Evolutionary conservation across 2,329 filamentous ascomycete genomes (phyloP), one percentile per base, ranked within the genome.

Genomic region (Xylariales sp.): DNA sequence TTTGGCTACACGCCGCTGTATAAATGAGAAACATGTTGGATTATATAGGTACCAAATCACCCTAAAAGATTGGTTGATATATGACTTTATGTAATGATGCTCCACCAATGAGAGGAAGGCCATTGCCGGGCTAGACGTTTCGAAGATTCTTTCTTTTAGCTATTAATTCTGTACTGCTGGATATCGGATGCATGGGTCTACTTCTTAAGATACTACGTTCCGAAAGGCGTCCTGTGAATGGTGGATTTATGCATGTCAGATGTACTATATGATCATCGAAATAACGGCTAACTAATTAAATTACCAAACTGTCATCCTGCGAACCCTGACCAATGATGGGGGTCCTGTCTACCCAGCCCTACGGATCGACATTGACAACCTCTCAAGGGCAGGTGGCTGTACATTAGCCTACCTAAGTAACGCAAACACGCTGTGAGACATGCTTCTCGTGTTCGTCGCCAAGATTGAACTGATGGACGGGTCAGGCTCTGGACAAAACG

Each of bases 371-470:
- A 52, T 57, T 16, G 12, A 39, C 10, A 34, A 16, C 3, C 18
- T 30, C 18, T 3, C 39, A 41, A 41, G 12, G 39, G 14, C 18
- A 23, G 30, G 39, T 45, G 16, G 36, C 12, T 43, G 10, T 43
- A 36, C 7, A 36, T 12, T n/a, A 41, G 45, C 16, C n/a, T n/a
- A 23, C 23, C 23, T 23, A 23, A 23, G 23, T 23, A 41, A 56
- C 16, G 23, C 39, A 46, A 55, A 30, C 9, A 50, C 3, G 23
- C 23, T n/a, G 53, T 66, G 46, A 61, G 64, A 57, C 64, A 61
- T 66, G 46, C 57, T 57, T 56, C 64, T 66, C 64, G 64, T 66
- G 64, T 62, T 66, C 28, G 1, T 45, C 30, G 64, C 58, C 64
- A 62, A 62, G 64, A 43, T 23, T 32, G 23, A 49, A 36, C 55